phyloP scores from a whole-genome alignment of 805 yeast species.

The Isabelozyma rhagii region DNA sequence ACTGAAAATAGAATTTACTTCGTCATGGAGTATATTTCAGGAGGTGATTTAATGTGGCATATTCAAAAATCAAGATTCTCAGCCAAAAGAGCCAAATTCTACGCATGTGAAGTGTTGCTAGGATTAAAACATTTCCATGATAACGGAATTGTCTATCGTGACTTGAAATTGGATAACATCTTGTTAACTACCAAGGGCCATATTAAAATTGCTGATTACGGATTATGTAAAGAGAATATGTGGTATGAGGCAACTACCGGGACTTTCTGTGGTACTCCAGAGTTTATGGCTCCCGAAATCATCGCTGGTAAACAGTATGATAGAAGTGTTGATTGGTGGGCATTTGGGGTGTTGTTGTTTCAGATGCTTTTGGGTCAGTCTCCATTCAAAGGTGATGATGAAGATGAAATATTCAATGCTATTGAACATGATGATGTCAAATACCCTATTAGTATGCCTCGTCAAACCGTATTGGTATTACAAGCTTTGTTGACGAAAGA shows the following conservation, averaged over 20 bases:
- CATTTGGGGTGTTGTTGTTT: conserved; percentile 92
- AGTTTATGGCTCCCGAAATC: conserved; percentile 98
- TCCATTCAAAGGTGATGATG: conserved; percentile 96
- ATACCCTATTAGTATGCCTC: conserved; percentile 96
- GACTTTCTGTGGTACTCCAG: conserved; percentile 99
- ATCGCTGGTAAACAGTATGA: conserved; percentile 89
- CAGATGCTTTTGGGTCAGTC: conserved; percentile 96
- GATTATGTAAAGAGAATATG: conserved; percentile 93
- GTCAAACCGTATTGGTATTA: conserved; percentile 90
- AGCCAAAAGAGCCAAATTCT: conserved; percentile 89
- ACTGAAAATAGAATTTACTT: conserved; percentile 96
- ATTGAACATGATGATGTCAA: conserved; percentile 94
- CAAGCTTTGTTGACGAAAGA: conserved; percentile 90
- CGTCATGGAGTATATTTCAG: conserved; percentile 97
- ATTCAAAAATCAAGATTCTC: conserved; percentile 90
- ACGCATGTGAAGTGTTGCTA: conserved; percentile 92
- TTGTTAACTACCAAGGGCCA: conserved; percentile 88
- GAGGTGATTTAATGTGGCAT: conserved; percentile 99
- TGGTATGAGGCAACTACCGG: conserved; percentile 81
- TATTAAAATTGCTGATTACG: conserved; percentile 95
- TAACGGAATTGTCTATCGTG: conserved; percentile 94
- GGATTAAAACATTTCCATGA: conserved; percentile 94
- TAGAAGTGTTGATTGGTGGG: conserved; percentile 99
- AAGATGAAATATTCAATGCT: conserved; percentile 95
- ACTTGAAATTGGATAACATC: conserved; percentile 91